These are phyloP conservation scores for Ogataea ganodermae DNA, from an alignment of 805 yeast species.

Conservation along the genomic window DNA sequence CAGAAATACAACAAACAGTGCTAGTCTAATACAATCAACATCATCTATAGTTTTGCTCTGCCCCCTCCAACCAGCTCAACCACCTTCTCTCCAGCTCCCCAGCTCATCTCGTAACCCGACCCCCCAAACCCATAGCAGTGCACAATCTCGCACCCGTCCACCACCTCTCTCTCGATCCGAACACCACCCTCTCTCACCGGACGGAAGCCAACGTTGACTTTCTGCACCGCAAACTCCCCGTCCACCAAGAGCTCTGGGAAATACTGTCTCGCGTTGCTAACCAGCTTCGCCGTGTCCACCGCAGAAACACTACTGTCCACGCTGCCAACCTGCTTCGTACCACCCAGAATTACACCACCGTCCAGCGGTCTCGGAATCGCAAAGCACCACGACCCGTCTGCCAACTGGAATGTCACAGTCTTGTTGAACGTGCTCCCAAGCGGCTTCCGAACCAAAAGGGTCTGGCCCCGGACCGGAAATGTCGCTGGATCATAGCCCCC, in stretches of 20 bases:
- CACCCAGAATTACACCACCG: constrained; percentile 67
- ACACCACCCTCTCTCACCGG: constrained; percentile 65
- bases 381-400: constrained; percentile 44
- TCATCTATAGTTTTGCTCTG: constrained; percentile 16
- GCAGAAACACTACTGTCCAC: constrained; percentile 37
- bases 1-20: too few species aligned
- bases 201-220: constrained; percentile 65
- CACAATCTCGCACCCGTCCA: constrained; percentile 37
- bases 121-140: constrained; percentile 74
- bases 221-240: constrained; percentile 45
- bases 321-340: constrained; percentile 59
- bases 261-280: constrained; percentile 41
- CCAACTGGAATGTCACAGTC: constrained; percentile 53
- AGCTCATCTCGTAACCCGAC: constrained; percentile 61
- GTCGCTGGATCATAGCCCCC: constrained; percentile 53
- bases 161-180: constrained; percentile 31
- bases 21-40: too few species aligned
- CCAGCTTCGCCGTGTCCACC: constrained; percentile 49
- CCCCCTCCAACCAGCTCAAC: constrained; percentile 26
- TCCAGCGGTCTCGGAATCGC: constrained; percentile 59
- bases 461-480: constrained; percentile 65
- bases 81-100: constrained; percentile 56
- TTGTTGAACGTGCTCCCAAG: constrained; percentile 42
- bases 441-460: constrained; percentile 53
- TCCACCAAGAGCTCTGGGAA: constrained; percentile 52